These are phyloP conservation scores for Chalara sp. DNA, from an alignment of 2,329 filamentous ascomycete species.

Conservation along the genomic window DNA sequence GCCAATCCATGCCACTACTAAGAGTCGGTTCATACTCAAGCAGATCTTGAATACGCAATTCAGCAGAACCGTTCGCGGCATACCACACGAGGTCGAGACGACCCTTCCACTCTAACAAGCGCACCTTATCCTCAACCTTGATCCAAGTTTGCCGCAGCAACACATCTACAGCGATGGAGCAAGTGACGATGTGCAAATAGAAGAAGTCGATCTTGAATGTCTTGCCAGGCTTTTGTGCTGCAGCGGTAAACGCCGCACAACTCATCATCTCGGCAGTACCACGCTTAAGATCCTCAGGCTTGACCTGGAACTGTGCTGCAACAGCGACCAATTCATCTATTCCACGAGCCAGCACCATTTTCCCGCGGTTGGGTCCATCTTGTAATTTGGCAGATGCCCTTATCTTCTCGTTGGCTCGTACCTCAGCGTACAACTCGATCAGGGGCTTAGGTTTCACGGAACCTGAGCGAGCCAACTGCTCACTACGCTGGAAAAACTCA, in stretches of 20 bases:
- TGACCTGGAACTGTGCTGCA: not conserved
- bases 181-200: not conserved
- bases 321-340: not conserved
- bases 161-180: not conserved
- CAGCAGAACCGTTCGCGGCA: not conserved
- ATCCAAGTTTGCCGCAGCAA: not conserved
- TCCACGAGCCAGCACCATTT: not conserved
- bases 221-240: not conserved
- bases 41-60: not conserved
- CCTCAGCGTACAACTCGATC: not conserved
- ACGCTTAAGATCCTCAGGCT: not conserved
- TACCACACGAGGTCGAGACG: not conserved
- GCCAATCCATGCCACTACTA: not conserved
- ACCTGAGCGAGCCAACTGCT: not conserved
- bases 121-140: not conserved
- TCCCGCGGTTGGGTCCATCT: not conserved
- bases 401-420: not conserved
- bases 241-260: not conserved
- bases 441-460: not conserved
- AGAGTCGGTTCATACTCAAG: constrained; percentile 52
- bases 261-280: not conserved
- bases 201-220: not conserved
- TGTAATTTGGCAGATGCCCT: not conserved
- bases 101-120: constrained; percentile 29
- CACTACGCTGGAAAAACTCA: not conserved